A percentile compares a stretch with the other conserved stretches of the same genome.
These are phyloP conservation scores for Tremella yokohamensis DNA, from an alignment of 768 basidiomycete species.

Conservation along the genomic window DNA sequence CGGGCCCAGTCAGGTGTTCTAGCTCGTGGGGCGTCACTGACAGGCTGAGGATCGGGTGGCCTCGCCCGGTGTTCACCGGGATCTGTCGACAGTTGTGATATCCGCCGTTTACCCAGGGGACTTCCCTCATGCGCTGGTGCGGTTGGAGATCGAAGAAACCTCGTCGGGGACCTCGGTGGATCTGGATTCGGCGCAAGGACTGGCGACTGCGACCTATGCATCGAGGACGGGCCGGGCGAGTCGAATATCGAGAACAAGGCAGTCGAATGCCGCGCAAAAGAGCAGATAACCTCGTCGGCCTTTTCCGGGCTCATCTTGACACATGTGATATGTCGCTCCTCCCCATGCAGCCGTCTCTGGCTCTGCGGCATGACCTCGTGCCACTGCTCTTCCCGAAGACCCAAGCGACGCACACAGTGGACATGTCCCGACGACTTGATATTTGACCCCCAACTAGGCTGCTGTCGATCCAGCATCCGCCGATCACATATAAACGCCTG, in stretches of 20 bases:
- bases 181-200: background rate
- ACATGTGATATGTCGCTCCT: slow-evolving; percentile 47
- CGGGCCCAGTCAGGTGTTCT: slow-evolving; percentile 1
- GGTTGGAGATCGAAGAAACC: no score
- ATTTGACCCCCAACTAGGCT: slow-evolving; percentile 68
- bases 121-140: no score
- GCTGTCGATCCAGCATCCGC: slow-evolving; percentile 64
- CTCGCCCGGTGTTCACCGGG: no score
- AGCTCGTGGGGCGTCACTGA: background rate
- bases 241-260: slow-evolving; percentile 47
- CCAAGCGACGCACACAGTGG: slow-evolving; percentile 78
- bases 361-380: slow-evolving; percentile 16
- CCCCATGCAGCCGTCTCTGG: slow-evolving; percentile 13
- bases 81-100: no score
- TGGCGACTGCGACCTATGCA: background rate
- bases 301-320: slow-evolving; percentile 48
- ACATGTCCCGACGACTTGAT: slow-evolving; percentile 59
- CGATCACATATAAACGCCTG: slow-evolving; percentile 82
- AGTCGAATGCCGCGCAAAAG: slow-evolving; percentile 43
- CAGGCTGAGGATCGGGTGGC: no score
- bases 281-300: slow-evolving; percentile 44
- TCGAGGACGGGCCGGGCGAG: slow-evolving; percentile 19
- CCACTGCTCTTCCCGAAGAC: slow-evolving; percentile 53
- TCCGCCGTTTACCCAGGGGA: no score
- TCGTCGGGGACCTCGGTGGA: no score